These are phyloP conservation scores for Avena atlantica DNA, from an alignment of 176 grass and related monocot species.

Conservation along the genomic window DNA sequence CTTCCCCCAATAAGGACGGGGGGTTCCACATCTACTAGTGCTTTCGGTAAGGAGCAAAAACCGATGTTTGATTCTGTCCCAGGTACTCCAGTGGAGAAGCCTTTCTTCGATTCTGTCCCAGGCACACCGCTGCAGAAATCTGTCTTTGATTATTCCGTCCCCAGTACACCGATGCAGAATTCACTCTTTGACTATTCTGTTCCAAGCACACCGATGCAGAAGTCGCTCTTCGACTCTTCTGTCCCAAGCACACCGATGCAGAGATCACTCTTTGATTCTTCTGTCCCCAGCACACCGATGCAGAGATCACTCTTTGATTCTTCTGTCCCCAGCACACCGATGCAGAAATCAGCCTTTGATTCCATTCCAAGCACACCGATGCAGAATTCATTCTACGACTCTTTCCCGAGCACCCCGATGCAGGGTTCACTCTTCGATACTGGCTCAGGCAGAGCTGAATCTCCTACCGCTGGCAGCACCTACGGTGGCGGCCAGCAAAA, in stretches of 20 bases:
- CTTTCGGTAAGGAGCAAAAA: constrained; percentile 61
- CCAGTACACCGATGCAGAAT: constrained; percentile 56
- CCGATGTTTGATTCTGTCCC: constrained; percentile 70
- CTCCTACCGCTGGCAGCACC: constrained; percentile 57
- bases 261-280: constrained; percentile 64
- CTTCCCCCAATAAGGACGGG: constrained; percentile 87
- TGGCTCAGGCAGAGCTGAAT: constrained; percentile 66
- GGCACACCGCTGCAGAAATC: constrained; percentile 66
- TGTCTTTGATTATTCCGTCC: constrained; percentile 56
- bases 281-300: constrained; percentile 65
- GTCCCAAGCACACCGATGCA: constrained; percentile 49
- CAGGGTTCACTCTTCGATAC: constrained; percentile 70
- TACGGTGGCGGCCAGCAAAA: constrained; percentile 61
- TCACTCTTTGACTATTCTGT: constrained; percentile 75
- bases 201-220: constrained; percentile 60
- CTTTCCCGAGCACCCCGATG: constrained; percentile 69
- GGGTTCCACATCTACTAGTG: constrained; percentile 59
- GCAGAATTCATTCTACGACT: constrained; percentile 74
- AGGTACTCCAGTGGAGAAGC: constrained; percentile 57
- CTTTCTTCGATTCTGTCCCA: constrained; percentile 80
- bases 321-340: constrained; percentile 49
- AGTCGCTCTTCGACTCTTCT: constrained; percentile 54
- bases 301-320: constrained; percentile 76
- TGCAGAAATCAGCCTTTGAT: constrained; percentile 66
- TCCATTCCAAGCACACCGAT: constrained; percentile 69